Conservation (phyloP, 208 protist genomes). For the Herpetomonas muscarum region DNA sequence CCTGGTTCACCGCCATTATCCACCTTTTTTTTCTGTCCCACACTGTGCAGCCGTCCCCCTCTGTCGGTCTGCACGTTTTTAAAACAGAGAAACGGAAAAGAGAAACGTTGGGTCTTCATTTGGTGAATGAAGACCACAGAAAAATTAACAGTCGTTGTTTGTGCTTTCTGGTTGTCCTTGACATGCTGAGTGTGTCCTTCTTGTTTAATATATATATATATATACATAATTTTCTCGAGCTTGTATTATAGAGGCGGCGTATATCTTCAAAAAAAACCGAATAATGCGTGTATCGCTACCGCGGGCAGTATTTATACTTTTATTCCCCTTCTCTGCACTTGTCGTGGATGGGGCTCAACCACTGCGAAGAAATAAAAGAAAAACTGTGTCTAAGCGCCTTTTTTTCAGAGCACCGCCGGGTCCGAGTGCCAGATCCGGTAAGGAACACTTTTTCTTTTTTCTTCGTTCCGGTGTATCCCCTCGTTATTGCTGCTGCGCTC, state of each 20-base stretch:
- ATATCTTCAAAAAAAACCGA: neutral
- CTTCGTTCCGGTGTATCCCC: slow-evolving; percentile 1
- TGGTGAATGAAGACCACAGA: neutral
- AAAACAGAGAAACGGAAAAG: neutral
- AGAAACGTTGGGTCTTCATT: neutral
- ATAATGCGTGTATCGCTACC: neutral
- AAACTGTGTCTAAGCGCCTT: no score
- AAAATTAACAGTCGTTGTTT: neutral
- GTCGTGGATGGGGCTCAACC: no score
- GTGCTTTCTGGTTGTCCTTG: no score
- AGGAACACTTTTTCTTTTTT: slow-evolving; percentile 21
- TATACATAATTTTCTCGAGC: no score
- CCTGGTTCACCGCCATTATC: neutral
- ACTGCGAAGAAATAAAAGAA: no score
- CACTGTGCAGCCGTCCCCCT: no score
- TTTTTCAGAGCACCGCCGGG: no score
- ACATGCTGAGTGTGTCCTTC: slow-evolving; percentile 1
- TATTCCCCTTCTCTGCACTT: slow-evolving; percentile 4
- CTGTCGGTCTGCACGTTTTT: neutral
- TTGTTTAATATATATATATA: slow-evolving; percentile 5
- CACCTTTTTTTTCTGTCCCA: slow-evolving; percentile 5
- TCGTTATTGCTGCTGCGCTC: no score
- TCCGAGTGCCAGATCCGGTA: no score
- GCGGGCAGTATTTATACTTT: slow-evolving; percentile 1
- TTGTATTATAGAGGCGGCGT: no score